Base-by-base conservation (phyloP, 441 rosid genomes). In the Pelargonium australe region DNA sequence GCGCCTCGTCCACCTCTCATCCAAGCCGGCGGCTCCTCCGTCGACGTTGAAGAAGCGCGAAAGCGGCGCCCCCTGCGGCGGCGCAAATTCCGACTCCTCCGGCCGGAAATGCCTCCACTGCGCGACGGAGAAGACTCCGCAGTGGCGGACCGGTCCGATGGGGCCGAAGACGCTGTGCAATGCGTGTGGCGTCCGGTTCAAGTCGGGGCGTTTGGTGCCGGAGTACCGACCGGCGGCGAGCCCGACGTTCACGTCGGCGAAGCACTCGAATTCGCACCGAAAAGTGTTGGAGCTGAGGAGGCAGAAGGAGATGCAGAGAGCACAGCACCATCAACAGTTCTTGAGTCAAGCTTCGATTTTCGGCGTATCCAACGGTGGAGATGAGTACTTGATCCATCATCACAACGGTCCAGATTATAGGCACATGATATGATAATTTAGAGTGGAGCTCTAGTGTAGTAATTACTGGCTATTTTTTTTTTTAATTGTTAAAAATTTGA, bases 101-200 rank as follows among this genome's bases (percentile, higher is more conserved):
- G 84, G 82, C 12, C 83, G 97, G 86, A 91, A 87, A 79, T 94
- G 99, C 66, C 69, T 89, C 90, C 99, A 94, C 49, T 94, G 97
- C 40, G 97, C 90, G 80, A 87, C 90, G 45, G 91, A 96, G 0
- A 89, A 89, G 85, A 94, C 97, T 0, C 99, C 99, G 0, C 99
- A 94, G 71, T 94, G 99, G 99, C 83, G 99, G 76, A 92, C 95
- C 7, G 99, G 99, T 1, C 99, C 99, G 51, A 80, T 88, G 96
- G 98, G 98, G 0, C 98, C 95, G 4, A 93, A 93, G 79, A 87
- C 98, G 6, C 96, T 93, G 16, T 89, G 98, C 83, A 94, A 94
- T 19, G 98, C 99, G 1, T 94, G 99, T 0, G 99, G 99, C 0
- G 99, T 94, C 14, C 93, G 99, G 16, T 83, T 82, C 80, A 94